Conservation (phyloP, 352 stramenopile species). For the Globisporangium solare region DNA sequence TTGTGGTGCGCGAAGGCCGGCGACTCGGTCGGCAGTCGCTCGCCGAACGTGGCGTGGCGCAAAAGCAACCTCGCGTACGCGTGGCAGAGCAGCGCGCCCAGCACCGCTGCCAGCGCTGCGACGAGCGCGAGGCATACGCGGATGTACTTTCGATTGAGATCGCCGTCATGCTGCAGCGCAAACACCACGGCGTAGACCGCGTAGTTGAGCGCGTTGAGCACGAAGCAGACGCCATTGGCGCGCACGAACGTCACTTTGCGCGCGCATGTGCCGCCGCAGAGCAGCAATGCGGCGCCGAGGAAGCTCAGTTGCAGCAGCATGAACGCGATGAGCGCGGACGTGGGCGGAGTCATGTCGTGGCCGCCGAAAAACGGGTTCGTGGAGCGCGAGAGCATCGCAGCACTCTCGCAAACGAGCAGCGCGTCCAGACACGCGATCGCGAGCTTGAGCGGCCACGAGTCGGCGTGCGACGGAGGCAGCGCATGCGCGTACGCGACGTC, state of each 20-base stretch:
- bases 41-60: conserved; percentile 8
- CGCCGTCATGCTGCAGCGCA: conserved; percentile 10
- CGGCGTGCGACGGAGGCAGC: not conserved
- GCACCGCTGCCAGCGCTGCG: conserved; percentile 12
- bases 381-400: conserved; percentile 20
- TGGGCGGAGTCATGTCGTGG: conserved; percentile 18
- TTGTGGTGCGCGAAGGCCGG: conserved; percentile 16
- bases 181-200: conserved; percentile 22
- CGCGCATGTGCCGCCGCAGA: conserved; percentile 23
- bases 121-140: conserved; percentile 6
- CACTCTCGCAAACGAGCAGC: conserved; percentile 25
- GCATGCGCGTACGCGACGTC: too few relatives aligned
- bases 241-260: conserved; percentile 20
- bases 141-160: conserved; percentile 4
- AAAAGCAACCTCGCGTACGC: conserved; percentile 18
- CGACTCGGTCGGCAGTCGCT: conserved; percentile 24
- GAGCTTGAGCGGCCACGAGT: conserved; percentile 24
- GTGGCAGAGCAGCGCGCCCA: conserved; percentile 25
- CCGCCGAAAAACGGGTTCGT: conserved; percentile 33
- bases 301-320: conserved; percentile 30
- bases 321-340: conserved; percentile 25
- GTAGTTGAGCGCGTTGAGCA: conserved; percentile 20
- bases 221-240: conserved; percentile 23
- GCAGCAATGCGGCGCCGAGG: conserved; percentile 20
- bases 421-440: conserved; percentile 27